These are phyloP conservation scores for Boletus holoroseus DNA, from an alignment of 1,284 basidiomycete genomes.

Conservation along the genomic window DNA sequence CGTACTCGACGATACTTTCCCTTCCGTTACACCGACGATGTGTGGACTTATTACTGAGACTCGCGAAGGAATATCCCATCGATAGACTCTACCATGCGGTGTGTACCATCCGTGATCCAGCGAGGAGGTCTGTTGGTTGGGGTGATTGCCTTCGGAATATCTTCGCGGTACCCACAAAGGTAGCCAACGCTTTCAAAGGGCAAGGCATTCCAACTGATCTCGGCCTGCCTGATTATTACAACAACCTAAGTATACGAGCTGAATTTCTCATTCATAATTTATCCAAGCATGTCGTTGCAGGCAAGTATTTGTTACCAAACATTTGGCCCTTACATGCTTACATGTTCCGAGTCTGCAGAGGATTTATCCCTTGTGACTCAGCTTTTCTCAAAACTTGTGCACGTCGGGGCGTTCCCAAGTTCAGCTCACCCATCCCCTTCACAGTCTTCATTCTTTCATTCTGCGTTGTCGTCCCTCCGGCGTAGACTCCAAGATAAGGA, in stretches of 20 bases:
- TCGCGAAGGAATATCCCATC: slow-evolving; percentile 59
- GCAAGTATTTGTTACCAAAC: slow-evolving; percentile 23
- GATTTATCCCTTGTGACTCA: slow-evolving; percentile 38
- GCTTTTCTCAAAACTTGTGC: slow-evolving; percentile 60
- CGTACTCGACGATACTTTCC: slow-evolving; percentile 59
- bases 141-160: slow-evolving; percentile 62
- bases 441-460: slow-evolving; percentile 62
- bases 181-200: slow-evolving; percentile 56
- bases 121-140: slow-evolving; percentile 47
- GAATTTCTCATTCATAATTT: slow-evolving; percentile 44
- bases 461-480: slow-evolving; percentile 46
- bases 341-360: slow-evolving; percentile 17
- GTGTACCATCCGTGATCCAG: slow-evolving; percentile 32
- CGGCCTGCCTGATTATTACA: slow-evolving; percentile 51
- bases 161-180: slow-evolving; percentile 56
- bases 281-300: slow-evolving; percentile 28
- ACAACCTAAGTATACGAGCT: slow-evolving; percentile 47
- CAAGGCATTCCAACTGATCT: slow-evolving; percentile 43
- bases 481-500: slow-evolving; percentile 33
- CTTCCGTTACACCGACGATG: slow-evolving; percentile 44
- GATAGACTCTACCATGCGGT: slow-evolving; percentile 57
- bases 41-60: slow-evolving; percentile 47
- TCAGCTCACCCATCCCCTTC: slow-evolving; percentile 43
- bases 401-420: slow-evolving; percentile 58
- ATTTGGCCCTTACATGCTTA: slow-evolving; percentile 10